Evolutionary conservation across 225 moss, liverwort and hornwort species (phyloP).

Genomic region (Physcomitrium patens): DNA sequence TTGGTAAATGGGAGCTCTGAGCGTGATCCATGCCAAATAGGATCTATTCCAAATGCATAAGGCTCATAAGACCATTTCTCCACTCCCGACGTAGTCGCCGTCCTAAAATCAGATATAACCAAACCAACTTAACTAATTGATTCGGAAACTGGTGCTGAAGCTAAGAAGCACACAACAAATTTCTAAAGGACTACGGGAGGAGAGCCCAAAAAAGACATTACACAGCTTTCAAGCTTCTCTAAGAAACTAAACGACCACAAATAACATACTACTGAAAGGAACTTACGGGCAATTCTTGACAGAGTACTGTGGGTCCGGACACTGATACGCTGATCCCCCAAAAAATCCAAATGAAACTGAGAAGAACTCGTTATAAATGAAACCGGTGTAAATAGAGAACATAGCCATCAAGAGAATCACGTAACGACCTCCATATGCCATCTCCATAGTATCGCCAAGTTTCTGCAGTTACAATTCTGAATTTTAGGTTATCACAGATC

Average conservation of each 20-base stretch:
- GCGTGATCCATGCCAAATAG: constrained; percentile 96
- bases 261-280: not conserved
- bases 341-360: constrained; percentile 73
- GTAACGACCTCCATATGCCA: constrained; percentile 96
- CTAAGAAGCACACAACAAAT: not conserved
- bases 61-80: constrained; percentile 63
- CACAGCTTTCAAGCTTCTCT: not conserved
- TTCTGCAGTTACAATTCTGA: constrained; percentile 56
- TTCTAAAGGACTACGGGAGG: not conserved
- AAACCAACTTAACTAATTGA: not conserved
- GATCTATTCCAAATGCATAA: constrained; percentile 90
- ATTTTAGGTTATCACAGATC: not conserved
- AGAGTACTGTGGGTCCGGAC: constrained; percentile 55
- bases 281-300: constrained; percentile 71
- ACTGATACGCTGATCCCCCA: constrained; percentile 75
- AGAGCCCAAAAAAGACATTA: not conserved
- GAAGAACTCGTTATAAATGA: constrained; percentile 95
- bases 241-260: not conserved
- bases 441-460: constrained; percentile 97
- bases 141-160: too few relatives aligned
- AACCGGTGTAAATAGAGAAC: constrained; percentile 95
- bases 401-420: constrained; percentile 94
- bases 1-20: constrained; percentile 82
- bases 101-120: constrained; percentile 39
- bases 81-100: constrained; percentile 58